Base-by-base conservation (phyloP, 108 stramenopile genomes). In the Fragilariopsis cylindrus region DNA sequence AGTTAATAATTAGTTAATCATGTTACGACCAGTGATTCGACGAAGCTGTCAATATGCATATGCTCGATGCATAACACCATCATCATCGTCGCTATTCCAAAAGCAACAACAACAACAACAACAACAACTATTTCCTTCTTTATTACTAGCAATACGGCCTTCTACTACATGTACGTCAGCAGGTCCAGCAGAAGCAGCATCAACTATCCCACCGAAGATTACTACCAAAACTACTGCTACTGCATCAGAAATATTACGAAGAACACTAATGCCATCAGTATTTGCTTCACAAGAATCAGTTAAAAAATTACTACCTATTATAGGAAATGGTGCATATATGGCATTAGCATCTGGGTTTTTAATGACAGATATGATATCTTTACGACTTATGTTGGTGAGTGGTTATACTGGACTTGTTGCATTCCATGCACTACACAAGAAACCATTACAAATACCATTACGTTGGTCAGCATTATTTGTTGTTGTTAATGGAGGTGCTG, bases 401-500 rank as follows among this genome's bases (percentile, higher is more conserved):
- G 76, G 76, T 3, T 77, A 77, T 65, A 41, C 64, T 12, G 76
- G 76, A 15, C 44, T 77, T 19, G 76, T 77, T 5, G 47, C 60
- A 12, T 77, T 77, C 56, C 76, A 77, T 49, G 39, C 69, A 43
- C 52, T 77, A 9, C 76, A 77, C 49, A 15, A 62, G 6, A 42
- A 48, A 43, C 76, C 76, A 3, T 53, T 77, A 15, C 60, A 57
- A 18, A 77, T 77, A 19, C 76, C 76, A 4, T 44, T 77, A 30
- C 55, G 69, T 8, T 77, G 76, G 76, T 72, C 71, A 52, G 71
- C 71, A n/a, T 19, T 77, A 60, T 77, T 77, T 72, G 71, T 77
- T 19, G 45, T 67, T n/a, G 71, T 77, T 1, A 77, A 77, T 55
- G 71, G 64, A 8, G 76, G 60, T 39, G 76, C 76, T 12, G 76